Evolutionary conservation across 225 moss, liverwort and hornwort genomes (phyloP).

Genomic region (Asterella californica): DNA sequence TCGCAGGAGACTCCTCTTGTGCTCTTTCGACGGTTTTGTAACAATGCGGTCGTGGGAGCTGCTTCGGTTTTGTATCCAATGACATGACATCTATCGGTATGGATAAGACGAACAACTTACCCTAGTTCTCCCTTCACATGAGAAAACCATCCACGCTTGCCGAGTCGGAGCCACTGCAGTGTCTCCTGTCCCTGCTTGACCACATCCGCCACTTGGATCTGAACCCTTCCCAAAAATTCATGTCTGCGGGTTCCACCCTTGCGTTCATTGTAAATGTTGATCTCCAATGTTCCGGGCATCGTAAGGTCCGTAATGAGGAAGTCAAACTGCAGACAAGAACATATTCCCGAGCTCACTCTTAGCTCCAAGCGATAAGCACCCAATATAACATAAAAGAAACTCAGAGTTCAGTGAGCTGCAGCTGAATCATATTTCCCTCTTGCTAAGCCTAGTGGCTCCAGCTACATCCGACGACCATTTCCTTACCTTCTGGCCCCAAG

Average conservation of each 20-base stretch:
- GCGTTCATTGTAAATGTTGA: slow-evolving; percentile 77
- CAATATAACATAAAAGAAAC: neutral
- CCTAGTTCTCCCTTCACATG: slow-evolving; percentile 85
- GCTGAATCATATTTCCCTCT: neutral
- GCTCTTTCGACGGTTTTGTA: neutral
- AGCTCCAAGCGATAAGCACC: neutral
- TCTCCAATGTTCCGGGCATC: slow-evolving; percentile 56
- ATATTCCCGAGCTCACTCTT: neutral
- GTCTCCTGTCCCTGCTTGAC: slow-evolving; percentile 53
- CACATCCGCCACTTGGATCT: slow-evolving; percentile 48
- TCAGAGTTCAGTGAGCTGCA: too few relatives aligned
- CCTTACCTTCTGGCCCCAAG: slow-evolving; percentile 73
- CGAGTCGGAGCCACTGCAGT: slow-evolving; percentile 68
- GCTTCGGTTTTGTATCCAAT: neutral
- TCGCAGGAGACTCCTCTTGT: neutral
- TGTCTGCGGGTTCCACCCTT: slow-evolving; percentile 63
- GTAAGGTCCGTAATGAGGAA: slow-evolving; percentile 51
- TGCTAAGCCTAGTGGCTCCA: neutral
- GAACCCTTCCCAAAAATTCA: slow-evolving; percentile 72
- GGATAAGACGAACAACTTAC: slow-evolving; percentile 23
- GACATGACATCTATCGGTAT: neutral
- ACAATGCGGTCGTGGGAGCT: neutral
- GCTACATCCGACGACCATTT: neutral
- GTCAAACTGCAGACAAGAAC: slow-evolving; percentile 59
- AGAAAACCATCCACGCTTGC: slow-evolving; percentile 73